phyloP scores from a whole-genome alignment of 495 filamentous ascomycete genomes.

The Immersiella caudata region DNA sequence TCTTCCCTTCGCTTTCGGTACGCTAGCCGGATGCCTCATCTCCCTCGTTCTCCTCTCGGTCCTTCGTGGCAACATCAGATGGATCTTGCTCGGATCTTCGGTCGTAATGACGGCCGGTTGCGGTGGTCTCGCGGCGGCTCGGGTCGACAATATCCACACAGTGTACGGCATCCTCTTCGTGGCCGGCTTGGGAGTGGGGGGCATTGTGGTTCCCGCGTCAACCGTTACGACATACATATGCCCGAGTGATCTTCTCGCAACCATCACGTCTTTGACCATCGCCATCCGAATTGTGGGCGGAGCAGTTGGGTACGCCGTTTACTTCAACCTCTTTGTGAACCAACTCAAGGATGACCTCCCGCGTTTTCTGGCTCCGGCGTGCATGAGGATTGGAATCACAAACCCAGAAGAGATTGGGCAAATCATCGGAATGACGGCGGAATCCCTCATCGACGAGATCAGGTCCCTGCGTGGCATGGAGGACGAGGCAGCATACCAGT shows the following conservation, averaged over 20 bases:
- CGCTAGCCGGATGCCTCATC: slow-evolving; percentile 63
- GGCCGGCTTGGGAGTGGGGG: slow-evolving; percentile 71
- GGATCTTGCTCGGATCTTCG: slow-evolving; percentile 63
- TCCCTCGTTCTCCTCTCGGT: slow-evolving; percentile 63
- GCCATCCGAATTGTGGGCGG: slow-evolving; percentile 73
- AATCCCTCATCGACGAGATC: slow-evolving; percentile 57
- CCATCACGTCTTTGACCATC: slow-evolving; percentile 72
- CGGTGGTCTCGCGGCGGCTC: slow-evolving; percentile 61
- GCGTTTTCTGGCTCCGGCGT: slow-evolving; percentile 57
- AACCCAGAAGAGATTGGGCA: slow-evolving; percentile 43
- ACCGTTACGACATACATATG: slow-evolving; percentile 67
- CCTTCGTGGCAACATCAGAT: slow-evolving; percentile 64
- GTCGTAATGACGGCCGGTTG: slow-evolving; percentile 72
- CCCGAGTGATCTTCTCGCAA: slow-evolving; percentile 72
- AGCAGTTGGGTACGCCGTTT: slow-evolving; percentile 70
- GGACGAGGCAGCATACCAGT: slow-evolving; percentile 53
- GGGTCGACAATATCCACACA: slow-evolving; percentile 59
- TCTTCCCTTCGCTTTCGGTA: slow-evolving; percentile 66
- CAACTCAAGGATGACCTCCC: slow-evolving; percentile 61
- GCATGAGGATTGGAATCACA: slow-evolving; percentile 58
- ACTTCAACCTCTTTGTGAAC: slow-evolving; percentile 74
- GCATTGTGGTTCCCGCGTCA: slow-evolving; percentile 68
- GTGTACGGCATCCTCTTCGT: slow-evolving; percentile 66
- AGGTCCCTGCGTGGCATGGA: slow-evolving; percentile 58
- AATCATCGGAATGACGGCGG: slow-evolving; percentile 61